Percentiles rank a stretch among this genome's conserved stretches.
phyloP scores from a whole-genome alignment of 129 eudicot genomes.

The Arctium lappa region DNA sequence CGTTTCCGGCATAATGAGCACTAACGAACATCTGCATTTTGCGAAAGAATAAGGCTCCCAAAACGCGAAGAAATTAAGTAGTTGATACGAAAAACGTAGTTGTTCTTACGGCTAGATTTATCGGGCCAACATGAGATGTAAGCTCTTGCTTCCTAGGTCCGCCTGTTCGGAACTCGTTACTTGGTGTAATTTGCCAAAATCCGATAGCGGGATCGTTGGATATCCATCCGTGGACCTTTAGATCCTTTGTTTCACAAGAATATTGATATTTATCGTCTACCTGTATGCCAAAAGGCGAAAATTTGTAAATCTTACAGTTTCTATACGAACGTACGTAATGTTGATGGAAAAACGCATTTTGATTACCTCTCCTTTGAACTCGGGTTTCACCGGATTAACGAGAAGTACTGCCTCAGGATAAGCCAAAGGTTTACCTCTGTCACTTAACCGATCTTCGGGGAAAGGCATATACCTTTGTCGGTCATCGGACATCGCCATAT shows the following conservation, averaged over 20 bases:
- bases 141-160: conserved; percentile 61
- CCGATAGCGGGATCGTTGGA: conserved; percentile 43
- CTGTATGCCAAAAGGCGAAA: conserved; percentile 12
- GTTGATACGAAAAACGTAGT: neutral
- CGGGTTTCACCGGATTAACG: conserved; percentile 71
- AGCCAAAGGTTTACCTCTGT: conserved; percentile 59
- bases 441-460: conserved; percentile 60
- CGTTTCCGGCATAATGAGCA: conserved; percentile 74
- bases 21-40: conserved; percentile 44
- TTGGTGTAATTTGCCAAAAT: conserved; percentile 63
- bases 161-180: conserved; percentile 54
- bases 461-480: conserved; percentile 78
- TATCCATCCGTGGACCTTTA: conserved; percentile 59
- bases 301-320: neutral
- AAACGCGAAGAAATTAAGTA: neutral
- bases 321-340: neutral
- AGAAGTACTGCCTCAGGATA: conserved; percentile 89
- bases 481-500: conserved; percentile 82
- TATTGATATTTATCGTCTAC: conserved; percentile 71
- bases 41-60: neutral
- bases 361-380: conserved; percentile 90
- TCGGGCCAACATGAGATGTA: conserved; percentile 68
- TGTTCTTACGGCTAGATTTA: conserved; percentile 60
- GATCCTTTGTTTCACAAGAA: conserved; percentile 54
- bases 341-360: neutral